These are phyloP conservation scores for Anisodus tanguticus DNA, from an alignment of 257 asterid species.

Conservation along the genomic window DNA sequence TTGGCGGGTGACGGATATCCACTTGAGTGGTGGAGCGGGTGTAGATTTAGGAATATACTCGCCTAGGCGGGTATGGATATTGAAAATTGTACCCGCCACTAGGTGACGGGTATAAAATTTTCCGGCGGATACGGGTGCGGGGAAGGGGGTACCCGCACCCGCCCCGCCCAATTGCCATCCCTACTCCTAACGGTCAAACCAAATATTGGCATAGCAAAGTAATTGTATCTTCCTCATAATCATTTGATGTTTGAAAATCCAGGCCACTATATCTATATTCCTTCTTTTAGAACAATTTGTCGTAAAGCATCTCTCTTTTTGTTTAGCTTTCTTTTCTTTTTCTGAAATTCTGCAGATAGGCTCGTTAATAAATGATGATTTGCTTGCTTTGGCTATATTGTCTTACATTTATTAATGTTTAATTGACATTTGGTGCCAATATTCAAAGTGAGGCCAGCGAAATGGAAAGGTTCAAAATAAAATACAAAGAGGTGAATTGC, in stretches of 20 bases:
- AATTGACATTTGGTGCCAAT: constrained; percentile 20
- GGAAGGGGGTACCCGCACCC: too few relatives aligned
- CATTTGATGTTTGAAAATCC: constrained; percentile 13
- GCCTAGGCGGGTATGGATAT: too few relatives aligned
- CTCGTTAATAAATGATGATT: background rate
- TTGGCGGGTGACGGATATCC: too few relatives aligned
- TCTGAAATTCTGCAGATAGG: constrained; percentile 15
- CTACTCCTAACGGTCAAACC: constrained; percentile 28
- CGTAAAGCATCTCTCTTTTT: constrained; percentile 24
- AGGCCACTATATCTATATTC: constrained; percentile 15
- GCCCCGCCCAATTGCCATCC: too few relatives aligned
- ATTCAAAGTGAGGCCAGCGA: constrained; percentile 11
- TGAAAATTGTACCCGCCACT: too few relatives aligned
- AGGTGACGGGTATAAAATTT: too few relatives aligned
- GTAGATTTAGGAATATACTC: too few relatives aligned
- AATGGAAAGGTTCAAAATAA: background rate
- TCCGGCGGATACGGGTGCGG: too few relatives aligned
- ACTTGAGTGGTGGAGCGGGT: too few relatives aligned
- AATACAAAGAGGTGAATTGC: constrained; percentile 5
- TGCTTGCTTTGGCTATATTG: constrained; percentile 3
- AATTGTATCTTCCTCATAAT: background rate
- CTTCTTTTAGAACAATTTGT: constrained; percentile 17
- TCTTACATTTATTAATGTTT: constrained; percentile 25
- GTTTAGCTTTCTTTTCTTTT: background rate
- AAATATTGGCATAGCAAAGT: background rate